Evolutionary conservation across 108 stramenopile genomes (phyloP), one percentile per base, ranked within the genome.

Genomic region (Schizochytrium sp.): DNA sequence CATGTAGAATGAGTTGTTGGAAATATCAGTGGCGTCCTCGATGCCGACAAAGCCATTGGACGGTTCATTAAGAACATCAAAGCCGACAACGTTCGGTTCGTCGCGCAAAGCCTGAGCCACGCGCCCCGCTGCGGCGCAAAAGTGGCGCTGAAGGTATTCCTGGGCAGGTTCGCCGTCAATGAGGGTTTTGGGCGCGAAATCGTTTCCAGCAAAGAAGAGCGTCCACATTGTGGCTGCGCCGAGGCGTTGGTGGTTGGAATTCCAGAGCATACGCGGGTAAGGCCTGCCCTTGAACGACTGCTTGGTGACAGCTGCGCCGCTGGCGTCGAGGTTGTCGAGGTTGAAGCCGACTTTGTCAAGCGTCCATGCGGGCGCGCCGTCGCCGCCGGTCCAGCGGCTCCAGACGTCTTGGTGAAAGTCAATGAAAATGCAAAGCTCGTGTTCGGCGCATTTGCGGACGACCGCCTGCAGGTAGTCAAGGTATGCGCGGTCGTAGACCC

Each of bases 361-460:
- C 4, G 92, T 92, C 92, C 92, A 92, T 1, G 91, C 60, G 5
- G 92, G 92, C 34, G 92, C 92, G 6, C 92, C 92, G 51, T 92
- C 92, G 25, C 92, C 92, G 16, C 92, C 92, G 4, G 91, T 92
- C 90, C 90, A 92, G 45, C 92, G 91, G 72, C 90, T 89, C 92
- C 92, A 92, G 19, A 92, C 92, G 71, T 92, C 92, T 87, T 92
- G 92, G 72, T 92, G 92, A 5, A 90, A 90, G 69, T 92, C 92
- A 5, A 92, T 88, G 59, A 90, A 92, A 8, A 92, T 60, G 16
- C n/a, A 87, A 25, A 92, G 88, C 1, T 63, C 90, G 51, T 59
- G 83, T 12, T 91, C 90, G 57, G 25, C 28, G 44, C 91, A 91
- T 44, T 28, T 87, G 28, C 72, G 53, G 5, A 91, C 23, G 18